Evolutionary conservation across 306 rosid species (phyloP), one percentile per base, ranked within the genome.

Genomic region (Medicago arabica): DNA sequence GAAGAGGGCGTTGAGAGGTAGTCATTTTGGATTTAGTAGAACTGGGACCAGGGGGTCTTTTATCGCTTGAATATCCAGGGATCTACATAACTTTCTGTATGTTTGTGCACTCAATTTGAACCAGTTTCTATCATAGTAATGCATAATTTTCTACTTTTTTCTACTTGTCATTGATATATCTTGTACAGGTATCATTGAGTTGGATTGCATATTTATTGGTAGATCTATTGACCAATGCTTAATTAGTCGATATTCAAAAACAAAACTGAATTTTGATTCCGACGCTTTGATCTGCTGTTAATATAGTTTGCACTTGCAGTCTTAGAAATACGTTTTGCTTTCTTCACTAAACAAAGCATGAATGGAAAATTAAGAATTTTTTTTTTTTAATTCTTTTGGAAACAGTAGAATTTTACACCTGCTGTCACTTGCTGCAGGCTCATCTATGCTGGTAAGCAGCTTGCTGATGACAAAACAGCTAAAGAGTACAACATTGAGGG

Each of bases 401-500:
- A 80, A 74, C 78, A 18, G 50, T 17, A 50, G 21, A 36, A 65
- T 74, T 78, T 83, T 39, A 74, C 39, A 1, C 39, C 28, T 67
- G 70, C 63, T 53, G 23, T 70, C 23, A 19, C 38, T 78, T 71
- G 34, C 40, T 76, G 73, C 92, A 95, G 98, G 94, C 96, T 95
- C 73, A 95, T 95, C 50, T 95, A 95, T 50, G 99, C 99, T 0
- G 99, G 97, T 8, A 95, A 95, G 86, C 99, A 95, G 87, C 99
- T 95, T 40, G 97, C 89, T 12, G 99, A 92, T 66, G 99, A 95
- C 86, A 95, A 95, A 85, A 95, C 99, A 39, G 99, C 99, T 4
- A 95, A 88, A 77, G 98, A 95, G 83, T 95, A 95, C 90, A 95
- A 92, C 81, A 95, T 95, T 47, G 99, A 89, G 85, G 99, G 99